Base-by-base conservation (phyloP, 116 monocot species). In the Zostera marina region DNA sequence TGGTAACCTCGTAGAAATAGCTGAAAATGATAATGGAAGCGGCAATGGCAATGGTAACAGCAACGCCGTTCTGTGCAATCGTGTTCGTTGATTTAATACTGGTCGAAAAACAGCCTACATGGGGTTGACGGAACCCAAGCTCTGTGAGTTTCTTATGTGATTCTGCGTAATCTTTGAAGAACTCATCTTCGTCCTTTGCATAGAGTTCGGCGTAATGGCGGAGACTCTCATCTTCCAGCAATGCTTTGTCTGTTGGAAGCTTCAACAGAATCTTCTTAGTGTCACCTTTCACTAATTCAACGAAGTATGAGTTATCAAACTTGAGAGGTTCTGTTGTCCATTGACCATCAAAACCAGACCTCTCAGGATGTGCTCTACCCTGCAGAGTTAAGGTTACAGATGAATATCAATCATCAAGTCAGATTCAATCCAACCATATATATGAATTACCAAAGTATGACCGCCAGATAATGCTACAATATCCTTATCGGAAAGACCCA, bases 111-210 rank as follows among this genome's bases (percentile, higher is more conserved):
- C 0, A 42, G 12, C 13, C 12, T 0, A 26, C 24, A 8, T 41
- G 9, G 12, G 68, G 76, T 2, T 74, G 70, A 42, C 74, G 75
- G 61, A 94, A 94, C 7, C 93, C 93, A 2, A 94, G 88, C 46
- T 94, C 93, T 1, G 93, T 84, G 12, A 94, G 77, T 44, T 88
- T 88, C 84, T 81, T 94, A 67, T 94, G 93, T 13, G 93, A 88
- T 60, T 88, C 93, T 8, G 88, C 93, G 46, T 94, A 94, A 66
- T 88, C 93, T 41, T 67, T 84, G 71, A 94, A 88, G 49, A 94
- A 94, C 12, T 75, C 63, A 42, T 94, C 88, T 67, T 94, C 93
- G 25, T 94, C 88, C 42, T 77, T 81, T 9, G 93, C 93, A 73
- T 93, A 93, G 22, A 88, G 75, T 63, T 81, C 77, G 41, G 88